Conservation (phyloP, 345 rosid genomes). For the Cardamine resedifolia region DNA sequence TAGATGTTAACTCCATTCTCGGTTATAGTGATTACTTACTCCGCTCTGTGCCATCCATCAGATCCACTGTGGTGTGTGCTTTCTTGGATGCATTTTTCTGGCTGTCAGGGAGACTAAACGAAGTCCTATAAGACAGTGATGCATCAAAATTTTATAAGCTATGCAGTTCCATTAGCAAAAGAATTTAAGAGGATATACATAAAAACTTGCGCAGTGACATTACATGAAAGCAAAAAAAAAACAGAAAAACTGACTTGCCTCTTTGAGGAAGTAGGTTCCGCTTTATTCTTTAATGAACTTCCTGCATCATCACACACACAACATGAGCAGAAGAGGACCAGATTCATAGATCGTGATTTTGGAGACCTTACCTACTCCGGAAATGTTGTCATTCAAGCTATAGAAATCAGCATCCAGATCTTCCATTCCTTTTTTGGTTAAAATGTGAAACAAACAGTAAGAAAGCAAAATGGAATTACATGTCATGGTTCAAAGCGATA, state of each 20-base stretch:
- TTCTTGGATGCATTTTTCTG: constrained; percentile 28
- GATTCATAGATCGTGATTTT: constrained; percentile 21
- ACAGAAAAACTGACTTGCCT: constrained; percentile 45
- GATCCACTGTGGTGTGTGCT: constrained; percentile 32
- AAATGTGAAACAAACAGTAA: constrained; percentile 16
- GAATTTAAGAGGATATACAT: constrained; percentile 11
- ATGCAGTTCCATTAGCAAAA: constrained; percentile 6
- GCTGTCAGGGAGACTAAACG: constrained; percentile 32
- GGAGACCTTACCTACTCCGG: constrained; percentile 44
- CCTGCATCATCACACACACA: constrained; percentile 46
- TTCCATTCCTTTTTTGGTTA: constrained; percentile 21
- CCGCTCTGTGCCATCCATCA: constrained; percentile 42
- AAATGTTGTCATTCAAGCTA: constrained; percentile 20
- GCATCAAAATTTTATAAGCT: constrained; percentile 17
- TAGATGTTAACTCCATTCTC: constrained; percentile 16
- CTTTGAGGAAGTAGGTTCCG: constrained; percentile 42
- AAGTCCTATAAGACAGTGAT: constrained; percentile 36
- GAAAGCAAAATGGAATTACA: background rate
- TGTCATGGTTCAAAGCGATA: constrained; percentile 3
- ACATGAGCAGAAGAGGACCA: constrained; percentile 24
- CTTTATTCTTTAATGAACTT: constrained; percentile 38
- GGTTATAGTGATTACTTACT: constrained; percentile 40
- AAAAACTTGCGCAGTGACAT: constrained; percentile 16
- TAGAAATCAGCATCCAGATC: constrained; percentile 26
- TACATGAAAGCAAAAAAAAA: background rate